A percentile compares a stretch with the other conserved stretches of the same genome.
These are phyloP conservation scores for Colletotrichum cuscutae DNA, from an alignment of 2,329 filamentous ascomycete species.

Conservation along the genomic window DNA sequence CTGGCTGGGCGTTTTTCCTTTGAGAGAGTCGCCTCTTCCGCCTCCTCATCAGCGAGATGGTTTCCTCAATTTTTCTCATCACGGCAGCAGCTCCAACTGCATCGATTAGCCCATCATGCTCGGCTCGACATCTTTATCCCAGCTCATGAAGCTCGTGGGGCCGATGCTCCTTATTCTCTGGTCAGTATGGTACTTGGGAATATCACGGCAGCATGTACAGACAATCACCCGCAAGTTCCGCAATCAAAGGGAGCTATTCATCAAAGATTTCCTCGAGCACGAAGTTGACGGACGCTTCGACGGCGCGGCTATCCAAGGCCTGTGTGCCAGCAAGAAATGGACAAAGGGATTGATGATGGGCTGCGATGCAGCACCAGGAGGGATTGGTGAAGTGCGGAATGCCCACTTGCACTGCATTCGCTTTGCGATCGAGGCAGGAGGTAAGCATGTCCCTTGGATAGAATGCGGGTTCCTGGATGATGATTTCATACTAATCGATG, in stretches of 20 bases:
- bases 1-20: conserved; percentile 1
- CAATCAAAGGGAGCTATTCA: conserved; percentile 45
- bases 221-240: conserved; percentile 43
- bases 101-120: conserved; percentile 31
- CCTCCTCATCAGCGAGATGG: not conserved
- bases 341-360: conserved; percentile 52
- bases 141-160: conserved; percentile 37
- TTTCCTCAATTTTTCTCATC: not conserved
- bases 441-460: conserved; percentile 43
- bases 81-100: not conserved
- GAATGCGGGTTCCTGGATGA: not conserved
- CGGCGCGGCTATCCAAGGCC: conserved; percentile 42
- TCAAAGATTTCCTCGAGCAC: conserved; percentile 45
- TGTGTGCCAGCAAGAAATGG: conserved; percentile 53
- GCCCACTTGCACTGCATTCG: conserved; percentile 57
- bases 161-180: conserved; percentile 39
- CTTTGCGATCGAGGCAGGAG: conserved; percentile 58
- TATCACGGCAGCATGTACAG: conserved; percentile 37
- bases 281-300: conserved; percentile 46
- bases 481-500: conserved; percentile 29
- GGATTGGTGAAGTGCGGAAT: conserved; percentile 56
- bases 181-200: conserved; percentile 40
- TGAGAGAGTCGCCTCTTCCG: not conserved
- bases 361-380: conserved; percentile 54
- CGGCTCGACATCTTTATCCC: conserved; percentile 39